phyloP scores from a whole-genome alignment of 768 basidiomycete genomes.

The Lyophyllum semitale region DNA sequence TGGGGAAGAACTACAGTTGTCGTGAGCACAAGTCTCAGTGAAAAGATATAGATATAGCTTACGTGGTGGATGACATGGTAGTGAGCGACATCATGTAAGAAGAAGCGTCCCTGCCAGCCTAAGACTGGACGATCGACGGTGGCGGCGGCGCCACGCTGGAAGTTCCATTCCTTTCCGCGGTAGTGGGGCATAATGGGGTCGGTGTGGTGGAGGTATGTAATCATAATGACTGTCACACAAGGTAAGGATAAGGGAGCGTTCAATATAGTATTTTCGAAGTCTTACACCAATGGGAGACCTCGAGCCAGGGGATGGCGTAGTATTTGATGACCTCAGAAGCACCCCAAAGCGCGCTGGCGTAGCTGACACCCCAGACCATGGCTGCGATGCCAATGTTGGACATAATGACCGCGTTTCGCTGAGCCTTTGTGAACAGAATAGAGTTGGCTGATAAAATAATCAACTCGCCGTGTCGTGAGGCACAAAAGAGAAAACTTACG shows the following conservation, averaged over 20 bases:
- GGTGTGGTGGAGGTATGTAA: slow-evolving; percentile 69
- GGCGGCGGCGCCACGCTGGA: slow-evolving; percentile 60
- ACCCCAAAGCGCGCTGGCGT: slow-evolving; percentile 40
- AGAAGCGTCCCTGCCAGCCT: slow-evolving; percentile 66
- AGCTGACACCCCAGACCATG: slow-evolving; percentile 43
- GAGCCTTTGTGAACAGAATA: slow-evolving; percentile 54
- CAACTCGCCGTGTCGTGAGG: no score
- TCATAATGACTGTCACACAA: slow-evolving; percentile 42
- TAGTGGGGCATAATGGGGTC: slow-evolving; percentile 60
- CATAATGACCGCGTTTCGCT: slow-evolving; percentile 52
- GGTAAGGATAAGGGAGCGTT: no score
- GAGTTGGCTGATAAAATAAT: slow-evolving; percentile 59
- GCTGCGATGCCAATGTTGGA: slow-evolving; percentile 57
- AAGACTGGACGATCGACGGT: slow-evolving; percentile 61
- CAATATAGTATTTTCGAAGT: no score
- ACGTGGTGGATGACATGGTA: slow-evolving; percentile 66
- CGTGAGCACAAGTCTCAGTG: neutral
- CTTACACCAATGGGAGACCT: slow-evolving; percentile 58
- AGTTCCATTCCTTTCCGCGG: slow-evolving; percentile 57
- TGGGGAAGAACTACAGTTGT: slow-evolving; percentile 52
- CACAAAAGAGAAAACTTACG: slow-evolving; percentile 46
- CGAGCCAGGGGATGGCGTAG: slow-evolving; percentile 57
- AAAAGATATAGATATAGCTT: slow-evolving; percentile 10
- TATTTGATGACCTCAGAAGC: slow-evolving; percentile 43
- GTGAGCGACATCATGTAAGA: slow-evolving; percentile 65